These are phyloP conservation scores for Suillus brevipes DNA, from an alignment of 768 basidiomycete genomes.

Conservation along the genomic window DNA sequence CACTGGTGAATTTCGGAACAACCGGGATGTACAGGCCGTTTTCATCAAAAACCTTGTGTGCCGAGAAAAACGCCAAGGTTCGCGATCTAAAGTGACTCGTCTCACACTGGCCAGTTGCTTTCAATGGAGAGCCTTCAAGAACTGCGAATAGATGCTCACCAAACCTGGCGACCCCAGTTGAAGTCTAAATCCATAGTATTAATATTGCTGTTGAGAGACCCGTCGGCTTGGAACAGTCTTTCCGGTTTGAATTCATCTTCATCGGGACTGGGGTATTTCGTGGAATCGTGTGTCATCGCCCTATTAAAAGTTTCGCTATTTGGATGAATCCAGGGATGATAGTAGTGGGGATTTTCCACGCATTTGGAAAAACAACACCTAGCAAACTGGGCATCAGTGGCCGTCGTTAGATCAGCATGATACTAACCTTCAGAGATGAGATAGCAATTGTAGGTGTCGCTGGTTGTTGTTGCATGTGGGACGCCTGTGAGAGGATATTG, in stretches of 20 bases:
- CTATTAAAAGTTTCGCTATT: neutral
- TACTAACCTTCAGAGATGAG: neutral
- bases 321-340: neutral
- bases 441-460: neutral
- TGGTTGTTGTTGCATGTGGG: neutral
- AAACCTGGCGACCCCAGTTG: neutral
- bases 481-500: neutral
- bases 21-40: neutral
- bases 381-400: neutral
- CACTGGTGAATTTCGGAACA: neutral
- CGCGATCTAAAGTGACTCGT: neutral
- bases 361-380: neutral
- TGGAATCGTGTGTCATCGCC: neutral
- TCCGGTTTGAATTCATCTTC: neutral
- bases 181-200: neutral
- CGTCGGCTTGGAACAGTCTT: neutral
- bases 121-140: neutral
- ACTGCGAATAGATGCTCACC: neutral
- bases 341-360: neutral
- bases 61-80: neutral
- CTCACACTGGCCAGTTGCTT: neutral
- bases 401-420: neutral
- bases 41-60: neutral
- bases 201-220: neutral
- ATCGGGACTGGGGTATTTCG: neutral